phyloP scores from a whole-genome alignment of 805 yeast genomes.

The Teunomyces panamensis region DNA sequence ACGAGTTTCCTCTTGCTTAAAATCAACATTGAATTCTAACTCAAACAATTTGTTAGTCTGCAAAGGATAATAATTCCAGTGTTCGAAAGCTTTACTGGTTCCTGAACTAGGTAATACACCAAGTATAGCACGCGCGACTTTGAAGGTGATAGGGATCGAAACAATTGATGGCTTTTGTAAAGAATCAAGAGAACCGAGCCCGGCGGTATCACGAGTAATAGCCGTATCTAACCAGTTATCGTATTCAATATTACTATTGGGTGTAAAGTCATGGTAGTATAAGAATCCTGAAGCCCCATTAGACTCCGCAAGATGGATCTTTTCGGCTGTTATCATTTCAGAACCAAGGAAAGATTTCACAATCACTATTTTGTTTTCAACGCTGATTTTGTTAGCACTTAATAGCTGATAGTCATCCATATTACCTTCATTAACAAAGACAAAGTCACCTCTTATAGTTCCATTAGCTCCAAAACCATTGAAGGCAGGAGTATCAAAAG shows the following conservation, averaged over 20 bases:
- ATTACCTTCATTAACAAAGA: constrained; percentile 32
- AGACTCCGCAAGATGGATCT: constrained; percentile 21
- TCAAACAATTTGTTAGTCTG: constrained; percentile 19
- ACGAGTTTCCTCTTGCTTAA: constrained; percentile 10
- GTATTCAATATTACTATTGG: constrained; percentile 8
- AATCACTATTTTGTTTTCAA: constrained; percentile 27
- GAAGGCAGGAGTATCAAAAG: constrained; percentile 29
- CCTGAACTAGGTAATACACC: constrained; percentile 14
- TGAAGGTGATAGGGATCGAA: constrained; percentile 26
- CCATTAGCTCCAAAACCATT: constrained; percentile 27
- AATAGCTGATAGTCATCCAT: constrained; percentile 26
- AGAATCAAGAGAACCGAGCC: constrained; percentile 5
- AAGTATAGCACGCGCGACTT: constrained; percentile 24
- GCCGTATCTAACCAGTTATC: constrained; percentile 11
- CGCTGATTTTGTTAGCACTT: constrained; percentile 14
- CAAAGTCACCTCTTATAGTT: constrained; percentile 19
- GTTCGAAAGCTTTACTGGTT: constrained; percentile 8
- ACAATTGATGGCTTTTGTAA: constrained; percentile 16
- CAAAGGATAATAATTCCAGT: constrained; percentile 37
- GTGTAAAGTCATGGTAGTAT: constrained; percentile 15
- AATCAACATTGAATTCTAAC: constrained; percentile 14
- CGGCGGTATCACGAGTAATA: constrained; percentile 20
- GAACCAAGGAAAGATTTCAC: constrained; percentile 14
- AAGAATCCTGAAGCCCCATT: constrained; percentile 26
- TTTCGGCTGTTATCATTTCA: constrained; percentile 20